These are phyloP conservation scores for Lactuca saligna DNA, from an alignment of 129 eudicot species.

Conservation along the genomic window DNA sequence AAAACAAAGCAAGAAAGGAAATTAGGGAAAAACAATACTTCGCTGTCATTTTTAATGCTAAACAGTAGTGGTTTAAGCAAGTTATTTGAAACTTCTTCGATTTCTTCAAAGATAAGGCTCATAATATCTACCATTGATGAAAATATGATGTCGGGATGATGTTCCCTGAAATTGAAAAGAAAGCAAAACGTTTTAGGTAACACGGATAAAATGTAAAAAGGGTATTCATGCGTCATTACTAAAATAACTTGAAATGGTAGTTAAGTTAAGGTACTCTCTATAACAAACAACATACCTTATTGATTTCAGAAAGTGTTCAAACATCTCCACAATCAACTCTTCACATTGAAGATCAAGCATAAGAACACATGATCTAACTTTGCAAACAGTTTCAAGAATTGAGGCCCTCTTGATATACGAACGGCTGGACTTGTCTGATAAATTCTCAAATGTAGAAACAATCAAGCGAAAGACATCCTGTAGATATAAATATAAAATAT, in stretches of 20 bases:
- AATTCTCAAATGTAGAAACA: conserved; percentile 75
- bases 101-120: conserved; percentile 89
- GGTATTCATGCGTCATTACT: not conserved
- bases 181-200: not conserved
- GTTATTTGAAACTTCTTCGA: conserved; percentile 75
- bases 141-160: conserved; percentile 48
- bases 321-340: conserved; percentile 67
- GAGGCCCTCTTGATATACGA: conserved; percentile 60
- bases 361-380: conserved; percentile 88
- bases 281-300: conserved; percentile 51
- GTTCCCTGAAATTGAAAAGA: conserved; percentile 48
- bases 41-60: conserved; percentile 49
- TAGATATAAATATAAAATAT: conserved; percentile 5
- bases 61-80: conserved; percentile 56
- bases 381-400: conserved; percentile 78
- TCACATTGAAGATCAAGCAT: conserved; percentile 96
- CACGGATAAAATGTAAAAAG: not conserved
- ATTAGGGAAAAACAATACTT: conserved; percentile 36
- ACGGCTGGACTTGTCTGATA: conserved; percentile 60
- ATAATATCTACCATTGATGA: conserved; percentile 76
- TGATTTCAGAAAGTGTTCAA: conserved; percentile 66
- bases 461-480: conserved; percentile 81
- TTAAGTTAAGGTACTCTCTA: not conserved
- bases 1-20: not conserved
- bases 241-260: too few relatives aligned